These are phyloP conservation scores for Dictyostelium capitatum DNA, from an alignment of 78 protist genomes.

Conservation along the genomic window DNA sequence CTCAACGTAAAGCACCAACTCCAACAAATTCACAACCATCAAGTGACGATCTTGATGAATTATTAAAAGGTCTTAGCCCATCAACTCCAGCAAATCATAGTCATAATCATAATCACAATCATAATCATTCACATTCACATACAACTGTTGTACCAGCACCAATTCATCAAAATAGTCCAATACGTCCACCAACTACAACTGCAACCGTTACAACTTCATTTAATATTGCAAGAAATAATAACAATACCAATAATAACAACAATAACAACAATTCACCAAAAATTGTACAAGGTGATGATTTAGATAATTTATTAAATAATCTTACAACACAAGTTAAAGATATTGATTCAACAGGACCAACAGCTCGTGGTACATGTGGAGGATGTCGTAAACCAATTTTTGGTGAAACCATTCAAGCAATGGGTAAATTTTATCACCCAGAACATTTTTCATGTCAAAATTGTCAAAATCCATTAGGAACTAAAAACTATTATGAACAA, in stretches of 20 bases:
- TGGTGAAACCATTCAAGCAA: conserved; percentile 86
- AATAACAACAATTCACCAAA: neutral
- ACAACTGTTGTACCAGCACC: neutral
- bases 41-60: conserved; percentile 70
- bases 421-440: conserved; percentile 84
- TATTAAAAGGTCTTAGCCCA: conserved; percentile 62
- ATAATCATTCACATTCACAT: neutral
- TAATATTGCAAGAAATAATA: neutral
- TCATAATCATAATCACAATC: no score
- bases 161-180: conserved; percentile 11
- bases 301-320: conserved; percentile 76
- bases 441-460: conserved; percentile 81
- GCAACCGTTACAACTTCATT: neutral
- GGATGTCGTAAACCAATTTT: conserved; percentile 83
- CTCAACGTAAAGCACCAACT: conserved; percentile 1
- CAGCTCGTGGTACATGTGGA: conserved; percentile 72
- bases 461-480: conserved; percentile 83
- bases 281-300: conserved; percentile 72
- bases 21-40: conserved; percentile 11
- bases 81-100: neutral
- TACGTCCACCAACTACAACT: neutral
- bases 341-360: conserved; percentile 66
- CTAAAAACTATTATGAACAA: conserved; percentile 75
- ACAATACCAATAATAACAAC: neutral
- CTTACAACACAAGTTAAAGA: conserved; percentile 68